These are phyloP conservation scores for Cardiospermum halicacabum DNA, from an alignment of 345 rosid genomes.

Conservation along the genomic window DNA sequence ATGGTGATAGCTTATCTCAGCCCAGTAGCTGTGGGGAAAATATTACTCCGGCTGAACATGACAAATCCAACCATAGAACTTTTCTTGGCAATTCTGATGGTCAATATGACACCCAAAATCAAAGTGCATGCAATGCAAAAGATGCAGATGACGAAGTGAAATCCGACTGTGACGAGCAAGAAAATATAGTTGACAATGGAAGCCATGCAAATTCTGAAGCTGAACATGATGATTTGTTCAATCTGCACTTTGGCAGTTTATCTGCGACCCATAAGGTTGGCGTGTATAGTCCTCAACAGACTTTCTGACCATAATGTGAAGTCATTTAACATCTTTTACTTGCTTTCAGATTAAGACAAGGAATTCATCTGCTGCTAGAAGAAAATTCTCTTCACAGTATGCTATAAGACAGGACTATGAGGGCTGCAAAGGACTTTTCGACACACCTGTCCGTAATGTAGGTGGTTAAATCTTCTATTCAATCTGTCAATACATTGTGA, in stretches of 20 bases:
- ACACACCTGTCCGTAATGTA: conserved; percentile 31
- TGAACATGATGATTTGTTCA: conserved; percentile 42
- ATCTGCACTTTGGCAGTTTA: conserved; percentile 51
- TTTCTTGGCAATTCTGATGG: neutral
- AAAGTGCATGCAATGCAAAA: conserved; percentile 5
- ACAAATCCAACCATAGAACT: neutral
- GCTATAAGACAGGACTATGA: conserved; percentile 39
- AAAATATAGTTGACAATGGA: conserved; percentile 17
- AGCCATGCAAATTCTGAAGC: conserved; percentile 23
- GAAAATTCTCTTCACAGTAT: conserved; percentile 55
- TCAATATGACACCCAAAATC: conserved; percentile 10
- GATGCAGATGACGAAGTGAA: conserved; percentile 18
- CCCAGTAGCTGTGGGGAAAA: conserved; percentile 10
- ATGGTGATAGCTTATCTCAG: conserved; percentile 8
- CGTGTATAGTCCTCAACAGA: no score
- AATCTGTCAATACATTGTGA: no score
- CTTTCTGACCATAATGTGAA: neutral
- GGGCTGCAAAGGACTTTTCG: conserved; percentile 37
- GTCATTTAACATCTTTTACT: neutral
- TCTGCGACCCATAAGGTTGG: conserved; percentile 44
- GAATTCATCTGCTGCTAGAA: conserved; percentile 35
- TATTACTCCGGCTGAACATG: conserved; percentile 7
- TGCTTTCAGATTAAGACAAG: conserved; percentile 34
- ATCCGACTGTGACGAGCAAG: conserved; percentile 24
- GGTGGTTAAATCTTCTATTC: conserved; percentile 20